These are phyloP conservation scores for Colletotrichum camelliae DNA, from an alignment of 2,329 filamentous ascomycete genomes.

Conservation along the genomic window DNA sequence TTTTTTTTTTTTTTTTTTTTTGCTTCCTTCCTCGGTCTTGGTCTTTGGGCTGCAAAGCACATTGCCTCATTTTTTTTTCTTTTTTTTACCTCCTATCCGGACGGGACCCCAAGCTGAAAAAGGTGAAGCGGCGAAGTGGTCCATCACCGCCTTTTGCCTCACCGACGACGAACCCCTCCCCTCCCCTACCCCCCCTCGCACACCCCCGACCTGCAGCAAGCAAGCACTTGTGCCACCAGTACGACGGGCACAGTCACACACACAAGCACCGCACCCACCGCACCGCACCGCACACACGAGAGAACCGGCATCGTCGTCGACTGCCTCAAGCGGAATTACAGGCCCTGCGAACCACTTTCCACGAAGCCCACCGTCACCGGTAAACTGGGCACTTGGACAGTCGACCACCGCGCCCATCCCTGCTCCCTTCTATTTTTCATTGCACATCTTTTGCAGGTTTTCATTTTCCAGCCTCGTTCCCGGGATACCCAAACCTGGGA, in stretches of 20 bases:
- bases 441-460: neutral
- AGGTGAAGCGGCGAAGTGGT: neutral
- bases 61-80: neutral
- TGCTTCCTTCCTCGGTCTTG: neutral
- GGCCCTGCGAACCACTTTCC: neutral
- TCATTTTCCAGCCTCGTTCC: neutral
- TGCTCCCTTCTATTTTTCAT: neutral
- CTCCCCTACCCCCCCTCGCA: neutral
- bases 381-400: conserved; percentile 1
- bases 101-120: neutral
- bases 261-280: neutral
- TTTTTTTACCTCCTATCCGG: neutral
- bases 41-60: neutral
- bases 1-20: neutral
- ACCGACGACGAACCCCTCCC: neutral
- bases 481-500: neutral
- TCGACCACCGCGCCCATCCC: neutral
- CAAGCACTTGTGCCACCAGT: neutral
- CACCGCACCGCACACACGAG: neutral
- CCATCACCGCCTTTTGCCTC: conserved; percentile 5
- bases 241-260: neutral
- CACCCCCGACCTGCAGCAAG: neutral
- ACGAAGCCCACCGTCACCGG: neutral
- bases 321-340: conserved; percentile 16
- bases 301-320: conserved; percentile 1